Evolutionary conservation across 331 rosid species (phyloP).

Genomic region (Malus hybrid): DNA sequence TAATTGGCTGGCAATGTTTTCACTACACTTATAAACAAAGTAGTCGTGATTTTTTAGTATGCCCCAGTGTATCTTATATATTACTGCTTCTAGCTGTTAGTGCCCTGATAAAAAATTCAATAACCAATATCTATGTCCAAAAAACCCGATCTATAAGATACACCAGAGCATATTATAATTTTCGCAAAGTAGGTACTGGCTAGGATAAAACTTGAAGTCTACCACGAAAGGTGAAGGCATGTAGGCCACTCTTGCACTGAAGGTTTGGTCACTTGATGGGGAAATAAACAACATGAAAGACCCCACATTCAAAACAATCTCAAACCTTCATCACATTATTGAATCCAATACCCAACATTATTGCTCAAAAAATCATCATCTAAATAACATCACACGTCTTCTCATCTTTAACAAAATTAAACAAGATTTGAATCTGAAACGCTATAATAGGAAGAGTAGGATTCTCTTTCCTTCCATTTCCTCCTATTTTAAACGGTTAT

Average conservation of each 20-base stretch:
- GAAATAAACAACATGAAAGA: background rate
- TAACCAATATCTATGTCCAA: too few relatives aligned
- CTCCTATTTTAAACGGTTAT: too few relatives aligned
- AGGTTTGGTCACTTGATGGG: constrained; percentile 1
- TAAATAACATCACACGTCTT: background rate
- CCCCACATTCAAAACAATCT: background rate
- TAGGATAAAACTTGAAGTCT: background rate
- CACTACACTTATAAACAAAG: background rate
- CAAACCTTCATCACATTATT: background rate
- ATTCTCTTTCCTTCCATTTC: too few relatives aligned
- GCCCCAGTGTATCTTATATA: too few relatives aligned
- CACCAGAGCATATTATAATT: too few relatives aligned
- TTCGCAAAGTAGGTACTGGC: too few relatives aligned
- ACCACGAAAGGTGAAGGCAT: constrained; percentile 4
- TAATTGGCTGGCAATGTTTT: background rate
- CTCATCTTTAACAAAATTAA: background rate
- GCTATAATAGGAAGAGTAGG: too few relatives aligned
- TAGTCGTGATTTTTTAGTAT: background rate
- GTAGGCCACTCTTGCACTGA: background rate
- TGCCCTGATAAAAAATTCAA: too few relatives aligned
- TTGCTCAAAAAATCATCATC: background rate
- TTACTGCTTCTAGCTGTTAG: too few relatives aligned
- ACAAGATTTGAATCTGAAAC: background rate
- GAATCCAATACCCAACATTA: background rate
- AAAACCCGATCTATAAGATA: too few relatives aligned